Conservation (phyloP, 2,329 filamentous ascomycete genomes). For the Pestalotiopsis sp. region DNA sequence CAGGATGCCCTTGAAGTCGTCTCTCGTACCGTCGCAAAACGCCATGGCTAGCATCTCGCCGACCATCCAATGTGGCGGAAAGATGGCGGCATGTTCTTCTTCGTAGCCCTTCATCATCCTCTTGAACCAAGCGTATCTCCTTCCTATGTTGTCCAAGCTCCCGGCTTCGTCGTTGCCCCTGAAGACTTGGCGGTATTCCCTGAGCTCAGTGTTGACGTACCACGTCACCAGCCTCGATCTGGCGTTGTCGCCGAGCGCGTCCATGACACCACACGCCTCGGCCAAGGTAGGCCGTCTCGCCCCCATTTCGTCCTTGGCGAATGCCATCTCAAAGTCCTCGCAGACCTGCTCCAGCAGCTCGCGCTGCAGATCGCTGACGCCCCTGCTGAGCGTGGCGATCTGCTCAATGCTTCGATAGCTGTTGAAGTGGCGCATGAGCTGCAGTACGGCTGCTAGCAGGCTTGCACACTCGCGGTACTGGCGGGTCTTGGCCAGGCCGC, state of each 20-base stretch:
- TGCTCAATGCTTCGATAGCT: conserved; percentile 97
- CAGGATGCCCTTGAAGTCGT: conserved; percentile 92
- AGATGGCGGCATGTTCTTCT: conserved; percentile 85
- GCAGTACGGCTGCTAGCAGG: conserved; percentile 88
- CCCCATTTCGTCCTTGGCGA: conserved; percentile 81
- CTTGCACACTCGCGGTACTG: conserved; percentile 96
- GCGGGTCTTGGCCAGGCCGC: conserved; percentile 76
- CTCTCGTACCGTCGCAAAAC: conserved; percentile 92
- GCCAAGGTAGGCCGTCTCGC: conserved; percentile 69
- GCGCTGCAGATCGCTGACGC: conserved; percentile 89
- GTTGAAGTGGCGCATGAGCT: conserved; percentile 98
- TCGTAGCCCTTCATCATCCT: conserved; percentile 95
- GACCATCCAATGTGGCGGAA: conserved; percentile 85
- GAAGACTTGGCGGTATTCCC: conserved; percentile 95
- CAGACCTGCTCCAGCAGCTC: conserved; percentile 97
- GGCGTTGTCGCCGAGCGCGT: conserved; percentile 87
- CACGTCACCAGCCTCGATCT: conserved; percentile 81
- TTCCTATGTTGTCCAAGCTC: conserved; percentile 92
- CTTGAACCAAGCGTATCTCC: conserved; percentile 94
- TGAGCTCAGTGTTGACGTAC: conserved; percentile 96
- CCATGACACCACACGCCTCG: conserved; percentile 91
- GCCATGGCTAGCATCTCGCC: conserved; percentile 86
- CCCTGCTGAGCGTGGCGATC: conserved; percentile 88
- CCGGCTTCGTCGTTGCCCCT: conserved; percentile 95
- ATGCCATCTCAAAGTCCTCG: conserved; percentile 95